Conservation (phyloP, 371 early-diverging fungal species). For the Phascolomyces articulosus region DNA sequence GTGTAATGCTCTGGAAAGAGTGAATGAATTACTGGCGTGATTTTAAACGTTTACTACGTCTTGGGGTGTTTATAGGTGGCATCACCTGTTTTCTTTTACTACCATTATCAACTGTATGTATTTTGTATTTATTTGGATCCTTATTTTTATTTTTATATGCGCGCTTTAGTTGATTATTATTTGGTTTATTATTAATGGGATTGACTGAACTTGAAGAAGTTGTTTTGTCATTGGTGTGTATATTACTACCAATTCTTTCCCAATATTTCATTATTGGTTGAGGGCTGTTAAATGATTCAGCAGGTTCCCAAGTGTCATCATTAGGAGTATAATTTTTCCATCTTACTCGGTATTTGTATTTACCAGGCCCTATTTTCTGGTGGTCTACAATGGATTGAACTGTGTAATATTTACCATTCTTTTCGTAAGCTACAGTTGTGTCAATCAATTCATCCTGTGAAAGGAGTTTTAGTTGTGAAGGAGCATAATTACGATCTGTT, state of each 20-base stretch:
- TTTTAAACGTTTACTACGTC: not conserved
- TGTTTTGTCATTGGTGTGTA: conserved; percentile 4
- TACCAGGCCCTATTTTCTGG: not conserved
- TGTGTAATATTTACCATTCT: not conserved
- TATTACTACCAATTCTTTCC: conserved; percentile 6
- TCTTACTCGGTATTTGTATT: conserved; percentile 6
- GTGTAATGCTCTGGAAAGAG: too few species aligned
- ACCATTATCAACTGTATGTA: not conserved
- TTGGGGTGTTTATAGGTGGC: not conserved
- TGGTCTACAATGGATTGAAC: conserved; percentile 9
- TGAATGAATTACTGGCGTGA: too few species aligned
- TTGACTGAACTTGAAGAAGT: not conserved
- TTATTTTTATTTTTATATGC: not conserved
- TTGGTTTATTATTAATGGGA: too few species aligned
- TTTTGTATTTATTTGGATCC: not conserved
- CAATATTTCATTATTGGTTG: conserved; percentile 5
- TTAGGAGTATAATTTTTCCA: conserved; percentile 3
- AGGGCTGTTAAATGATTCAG: conserved; percentile 1
- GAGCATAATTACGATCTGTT: conserved; percentile 15
- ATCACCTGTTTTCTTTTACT: not conserved
- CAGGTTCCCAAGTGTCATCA: conserved; percentile 12
- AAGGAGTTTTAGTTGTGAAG: conserved; percentile 15
- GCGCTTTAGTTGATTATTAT: not conserved
- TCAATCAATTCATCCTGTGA: conserved; percentile 16
- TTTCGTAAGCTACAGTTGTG: conserved; percentile 11